These are phyloP conservation scores for Euphrasia arctica DNA, from an alignment of 305 asterid species.

Conservation along the genomic window DNA sequence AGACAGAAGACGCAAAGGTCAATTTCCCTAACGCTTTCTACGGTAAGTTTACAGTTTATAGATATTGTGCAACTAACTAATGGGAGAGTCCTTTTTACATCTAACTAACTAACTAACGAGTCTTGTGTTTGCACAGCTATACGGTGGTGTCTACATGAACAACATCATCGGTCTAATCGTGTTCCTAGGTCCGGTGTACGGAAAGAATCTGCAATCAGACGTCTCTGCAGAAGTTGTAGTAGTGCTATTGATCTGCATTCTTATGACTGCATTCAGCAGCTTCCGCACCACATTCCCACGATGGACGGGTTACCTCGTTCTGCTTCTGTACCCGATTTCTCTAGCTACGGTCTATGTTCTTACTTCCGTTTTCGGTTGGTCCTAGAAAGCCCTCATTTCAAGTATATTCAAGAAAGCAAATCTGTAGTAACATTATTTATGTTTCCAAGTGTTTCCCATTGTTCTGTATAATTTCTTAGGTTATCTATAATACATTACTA, in stretches of 20 bases:
- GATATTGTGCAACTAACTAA: too few relatives aligned
- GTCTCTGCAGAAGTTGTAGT: slow-evolving; percentile 37
- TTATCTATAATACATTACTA: neutral
- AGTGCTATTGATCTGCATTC: slow-evolving; percentile 35
- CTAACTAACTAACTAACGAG: too few relatives aligned
- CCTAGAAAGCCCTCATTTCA: slow-evolving; percentile 19
- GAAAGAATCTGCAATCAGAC: slow-evolving; percentile 30
- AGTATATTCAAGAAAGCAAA: slow-evolving; percentile 6
- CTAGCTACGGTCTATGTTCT: slow-evolving; percentile 38
- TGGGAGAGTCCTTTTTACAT: too few relatives aligned
- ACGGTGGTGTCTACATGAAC: slow-evolving; percentile 51
- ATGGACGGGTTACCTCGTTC: slow-evolving; percentile 44
- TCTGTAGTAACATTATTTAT: neutral
- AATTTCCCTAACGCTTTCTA: slow-evolving; percentile 49
- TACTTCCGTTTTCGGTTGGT: slow-evolving; percentile 35
- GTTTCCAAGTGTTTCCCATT: neutral
- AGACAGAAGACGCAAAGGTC: slow-evolving; percentile 38
- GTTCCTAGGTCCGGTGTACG: slow-evolving; percentile 44
- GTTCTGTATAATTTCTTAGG: neutral
- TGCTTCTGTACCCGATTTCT: slow-evolving; percentile 43
- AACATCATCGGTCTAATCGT: slow-evolving; percentile 41
- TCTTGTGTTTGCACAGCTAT: slow-evolving; percentile 32
- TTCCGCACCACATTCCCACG: slow-evolving; percentile 38
- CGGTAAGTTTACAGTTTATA: slow-evolving; percentile 28
- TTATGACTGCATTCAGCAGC: slow-evolving; percentile 39